Evolutionary conservation across 2,329 filamentous ascomycete species (phyloP).

Genomic region (Fusarium cicatricum): DNA sequence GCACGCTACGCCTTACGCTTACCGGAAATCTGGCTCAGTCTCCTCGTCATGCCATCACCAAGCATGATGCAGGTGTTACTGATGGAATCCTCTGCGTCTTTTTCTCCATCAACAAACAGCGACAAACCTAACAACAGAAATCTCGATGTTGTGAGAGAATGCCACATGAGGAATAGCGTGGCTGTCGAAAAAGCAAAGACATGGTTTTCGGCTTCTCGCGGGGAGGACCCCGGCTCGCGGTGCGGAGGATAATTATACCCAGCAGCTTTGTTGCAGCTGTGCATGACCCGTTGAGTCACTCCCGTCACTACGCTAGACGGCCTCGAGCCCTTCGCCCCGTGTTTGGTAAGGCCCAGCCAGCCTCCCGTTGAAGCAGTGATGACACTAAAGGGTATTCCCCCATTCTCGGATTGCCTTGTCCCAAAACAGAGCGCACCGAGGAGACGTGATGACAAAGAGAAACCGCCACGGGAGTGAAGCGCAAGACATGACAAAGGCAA

Average conservation of each 20-base stretch:
- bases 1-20: too few relatives aligned
- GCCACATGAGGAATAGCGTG: slow-evolving; percentile 15
- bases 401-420: slow-evolving; percentile 3
- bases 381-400: not conserved
- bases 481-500: slow-evolving; percentile 4
- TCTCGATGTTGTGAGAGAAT: too few relatives aligned
- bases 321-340: not conserved
- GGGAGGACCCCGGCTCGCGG: slow-evolving; percentile 7
- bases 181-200: slow-evolving; percentile 19
- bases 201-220: slow-evolving; percentile 14
- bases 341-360: slow-evolving; percentile 2
- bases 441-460: not conserved
- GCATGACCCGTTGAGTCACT: not conserved
- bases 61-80: too few relatives aligned
- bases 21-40: too few relatives aligned
- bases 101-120: not conserved
- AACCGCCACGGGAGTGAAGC: slow-evolving; percentile 8
- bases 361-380: not conserved
- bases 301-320: not conserved
- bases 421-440: not conserved
- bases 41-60: too few relatives aligned
- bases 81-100: too few relatives aligned
- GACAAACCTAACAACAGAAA: too few relatives aligned
- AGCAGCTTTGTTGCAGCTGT: not conserved
- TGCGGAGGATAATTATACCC: slow-evolving; percentile 6